phyloP scores from a whole-genome alignment of 1,139 yeast genomes.

The Sugiyamaella xylanicola region DNA sequence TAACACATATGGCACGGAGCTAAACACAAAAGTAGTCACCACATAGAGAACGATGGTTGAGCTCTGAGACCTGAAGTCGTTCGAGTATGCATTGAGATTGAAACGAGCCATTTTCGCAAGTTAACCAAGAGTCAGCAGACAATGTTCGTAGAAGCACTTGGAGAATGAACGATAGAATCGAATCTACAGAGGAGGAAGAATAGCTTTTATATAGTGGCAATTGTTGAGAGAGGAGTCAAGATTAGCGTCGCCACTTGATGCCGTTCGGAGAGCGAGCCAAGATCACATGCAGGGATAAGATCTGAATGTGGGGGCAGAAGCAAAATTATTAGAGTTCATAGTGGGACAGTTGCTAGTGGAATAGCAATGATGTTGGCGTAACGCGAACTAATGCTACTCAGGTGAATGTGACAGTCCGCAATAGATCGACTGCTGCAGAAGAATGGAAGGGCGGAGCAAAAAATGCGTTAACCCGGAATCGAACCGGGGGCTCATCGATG shows the following conservation, averaged over 20 bases:
- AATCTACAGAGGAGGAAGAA: too few species aligned
- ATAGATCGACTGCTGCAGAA: too few species aligned
- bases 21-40: background rate
- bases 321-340: background rate
- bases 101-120: background rate
- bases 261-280: background rate
- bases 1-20: background rate
- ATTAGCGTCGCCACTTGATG: background rate
- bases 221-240: too few species aligned
- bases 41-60: constrained; percentile 1
- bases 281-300: background rate
- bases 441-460: too few species aligned
- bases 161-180: too few species aligned
- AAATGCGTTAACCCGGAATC: constrained; percentile 8
- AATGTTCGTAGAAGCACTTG: background rate
- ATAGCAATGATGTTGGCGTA: background rate
- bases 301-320: background rate
- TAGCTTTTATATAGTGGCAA: too few species aligned
- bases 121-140: background rate
- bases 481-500: constrained; percentile 12
- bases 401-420: too few species aligned
- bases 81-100: background rate
- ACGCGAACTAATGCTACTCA: too few species aligned
- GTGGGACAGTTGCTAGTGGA: background rate
- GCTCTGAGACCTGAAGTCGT: background rate